Evolutionary conservation across 106 monocot genomes (phyloP), one percentile per base, ranked within the genome.

Genomic region (Vanilla planifolia): DNA sequence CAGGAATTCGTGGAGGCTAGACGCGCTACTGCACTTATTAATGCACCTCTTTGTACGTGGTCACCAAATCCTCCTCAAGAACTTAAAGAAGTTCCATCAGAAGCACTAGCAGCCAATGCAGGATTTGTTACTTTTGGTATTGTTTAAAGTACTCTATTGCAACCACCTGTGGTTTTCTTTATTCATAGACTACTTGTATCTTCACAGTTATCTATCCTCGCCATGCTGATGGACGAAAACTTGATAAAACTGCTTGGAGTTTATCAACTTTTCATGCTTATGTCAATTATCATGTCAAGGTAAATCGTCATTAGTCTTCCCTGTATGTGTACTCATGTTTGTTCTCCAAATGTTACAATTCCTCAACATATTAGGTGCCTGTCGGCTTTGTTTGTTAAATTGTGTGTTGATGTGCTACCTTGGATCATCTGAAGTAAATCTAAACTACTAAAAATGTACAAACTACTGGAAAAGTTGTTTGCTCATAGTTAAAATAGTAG

Each of bases 221-320:
- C 8, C 91, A 91, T 68, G 81, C 84, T 61, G 87, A 96, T 59
- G 84, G 78, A 7, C 62, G 79, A 48, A 98, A 82, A 63, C 47
- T 98, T 16, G 96, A 98, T 55, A 87, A 64, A 72, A 84, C 79
- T 39, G 91, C 87, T 27, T 96, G 96, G 96, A 84, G 79, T 66
- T 66, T 96, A 60, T 86, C 84, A 44, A 91, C 96, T 28, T 98
- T 98, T 75, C 96, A 91, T 79, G 96, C 96, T 15, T 98, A 91
- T 80, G 91, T 98, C 64, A 98, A 89, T 68, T 98, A 98, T 65
- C 91, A 98, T 71, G 91, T 98, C 41, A 98, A 98, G 69, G 91
- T 98, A 36, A 48, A 43, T n/a, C n/a, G n/a, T n/a, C n/a, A n/a
- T n/a, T n/a, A n/a, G n/a, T n/a, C n/a, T n/a, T n/a, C n/a, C n/a